Evolutionary conservation across 306 rosid species (phyloP).

Genomic region (Canavalia ensiformis): DNA sequence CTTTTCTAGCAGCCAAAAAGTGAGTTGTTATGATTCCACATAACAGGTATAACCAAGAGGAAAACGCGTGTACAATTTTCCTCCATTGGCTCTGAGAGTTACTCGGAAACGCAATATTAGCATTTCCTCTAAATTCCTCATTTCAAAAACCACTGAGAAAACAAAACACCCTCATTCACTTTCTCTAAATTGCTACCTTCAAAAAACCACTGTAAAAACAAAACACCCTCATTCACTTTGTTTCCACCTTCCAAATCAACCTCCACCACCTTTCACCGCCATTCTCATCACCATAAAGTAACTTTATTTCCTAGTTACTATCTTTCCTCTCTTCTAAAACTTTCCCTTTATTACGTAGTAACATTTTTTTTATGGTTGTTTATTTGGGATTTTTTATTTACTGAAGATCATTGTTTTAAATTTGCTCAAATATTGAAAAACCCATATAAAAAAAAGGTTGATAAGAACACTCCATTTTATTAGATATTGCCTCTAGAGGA

Average conservation of each 20-base stretch:
- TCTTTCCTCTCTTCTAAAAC: slow-evolving; percentile 8
- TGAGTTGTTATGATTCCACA: slow-evolving; percentile 38
- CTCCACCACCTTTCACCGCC: slow-evolving; percentile 28
- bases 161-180: slow-evolving; percentile 26
- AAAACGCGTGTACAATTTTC: neutral
- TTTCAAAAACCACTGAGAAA: neutral
- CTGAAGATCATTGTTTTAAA: too few species aligned
- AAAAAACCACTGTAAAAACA: neutral
- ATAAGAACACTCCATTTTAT: neutral
- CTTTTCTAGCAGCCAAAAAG: neutral
- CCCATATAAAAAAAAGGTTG: neutral
- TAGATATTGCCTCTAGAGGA: neutral
- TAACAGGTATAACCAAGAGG: neutral
- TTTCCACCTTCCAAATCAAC: neutral
- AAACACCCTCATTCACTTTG: slow-evolving; percentile 13
- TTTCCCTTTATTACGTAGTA: neutral
- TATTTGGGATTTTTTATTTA: neutral
- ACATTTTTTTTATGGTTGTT: neutral
- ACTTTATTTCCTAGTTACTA: neutral
- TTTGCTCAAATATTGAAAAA: neutral
- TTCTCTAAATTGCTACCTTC: neutral
- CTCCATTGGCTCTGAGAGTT: slow-evolving; percentile 43
- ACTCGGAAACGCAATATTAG: slow-evolving; percentile 41
- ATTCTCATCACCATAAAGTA: neutral
- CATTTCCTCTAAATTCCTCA: slow-evolving; percentile 35